These are phyloP conservation scores for Candida adriatica DNA, from an alignment of 805 yeast genomes.

Conservation along the genomic window DNA sequence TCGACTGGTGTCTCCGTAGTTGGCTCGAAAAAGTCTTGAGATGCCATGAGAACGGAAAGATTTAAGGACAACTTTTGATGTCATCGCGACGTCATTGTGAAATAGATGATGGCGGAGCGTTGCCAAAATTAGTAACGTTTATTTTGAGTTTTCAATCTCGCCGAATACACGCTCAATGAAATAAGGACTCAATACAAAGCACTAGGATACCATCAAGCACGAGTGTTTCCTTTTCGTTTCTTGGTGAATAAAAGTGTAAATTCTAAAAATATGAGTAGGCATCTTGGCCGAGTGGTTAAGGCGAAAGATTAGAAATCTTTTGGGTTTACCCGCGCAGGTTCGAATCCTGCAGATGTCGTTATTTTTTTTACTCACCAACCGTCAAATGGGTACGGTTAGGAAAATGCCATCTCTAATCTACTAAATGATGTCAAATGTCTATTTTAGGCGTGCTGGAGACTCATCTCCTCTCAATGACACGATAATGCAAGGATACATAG, in stretches of 20 bases:
- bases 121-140: no score
- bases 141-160: background rate
- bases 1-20: conserved; percentile 17
- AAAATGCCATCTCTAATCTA: background rate
- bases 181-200: background rate
- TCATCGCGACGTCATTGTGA: no score
- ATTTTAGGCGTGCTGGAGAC: background rate
- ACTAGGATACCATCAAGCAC: no score
- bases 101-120: no score
- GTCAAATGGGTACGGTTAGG: background rate
- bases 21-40: no score
- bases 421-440: background rate
- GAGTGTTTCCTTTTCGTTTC: no score
- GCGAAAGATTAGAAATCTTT: conserved; percentile 57
- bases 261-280: conserved; percentile 20
- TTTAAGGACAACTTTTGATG: background rate
- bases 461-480: conserved; percentile 62
- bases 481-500: conserved; percentile 63
- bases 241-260: no score
- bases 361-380: conserved; percentile 2
- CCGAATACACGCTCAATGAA: background rate
- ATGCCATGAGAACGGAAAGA: no score
- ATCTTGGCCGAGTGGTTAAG: conserved; percentile 61
- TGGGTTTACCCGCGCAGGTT: conserved; percentile 59
- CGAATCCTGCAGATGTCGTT: conserved; percentile 70